Evolutionary conservation across 1,284 basidiomycete species (phyloP).

Genomic region (Moesziomyces parantarcticus): DNA sequence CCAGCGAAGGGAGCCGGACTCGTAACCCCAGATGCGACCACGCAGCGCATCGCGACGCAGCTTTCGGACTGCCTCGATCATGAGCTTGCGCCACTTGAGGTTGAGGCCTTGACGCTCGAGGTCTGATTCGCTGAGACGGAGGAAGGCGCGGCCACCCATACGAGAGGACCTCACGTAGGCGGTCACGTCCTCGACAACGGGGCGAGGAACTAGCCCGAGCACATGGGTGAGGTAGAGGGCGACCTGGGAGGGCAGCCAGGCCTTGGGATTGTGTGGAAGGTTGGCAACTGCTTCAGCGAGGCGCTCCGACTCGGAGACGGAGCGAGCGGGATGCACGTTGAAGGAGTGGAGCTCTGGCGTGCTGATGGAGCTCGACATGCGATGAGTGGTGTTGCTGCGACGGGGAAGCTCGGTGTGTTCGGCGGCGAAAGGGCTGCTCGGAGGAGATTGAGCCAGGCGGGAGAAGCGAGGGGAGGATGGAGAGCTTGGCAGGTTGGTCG

Average conservation of each 20-base stretch:
- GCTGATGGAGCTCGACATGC: slow-evolving; percentile 29
- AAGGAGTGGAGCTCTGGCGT: slow-evolving; percentile 15
- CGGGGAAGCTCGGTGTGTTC: slow-evolving; percentile 16
- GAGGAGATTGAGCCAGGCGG: slow-evolving; percentile 5
- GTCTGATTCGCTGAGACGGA: slow-evolving; percentile 56
- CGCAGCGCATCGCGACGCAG: slow-evolving; percentile 54
- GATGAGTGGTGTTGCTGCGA: slow-evolving; percentile 28
- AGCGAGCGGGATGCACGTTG: slow-evolving; percentile 11
- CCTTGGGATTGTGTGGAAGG: slow-evolving; percentile 55
- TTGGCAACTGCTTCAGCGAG: slow-evolving; percentile 40
- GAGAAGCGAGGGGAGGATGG: slow-evolving; percentile 25
- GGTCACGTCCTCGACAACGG: slow-evolving; percentile 60
- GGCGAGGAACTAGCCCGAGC: slow-evolving; percentile 57
- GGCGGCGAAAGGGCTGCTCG: slow-evolving; percentile 4
- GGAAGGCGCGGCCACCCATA: slow-evolving; percentile 60
- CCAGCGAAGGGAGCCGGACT: slow-evolving; percentile 39
- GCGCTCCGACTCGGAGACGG: slow-evolving; percentile 26
- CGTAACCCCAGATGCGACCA: slow-evolving; percentile 59
- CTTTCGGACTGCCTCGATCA: slow-evolving; percentile 59
- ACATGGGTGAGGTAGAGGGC: slow-evolving; percentile 61
- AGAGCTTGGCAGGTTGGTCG: slow-evolving; percentile 9
- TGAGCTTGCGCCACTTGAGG: slow-evolving; percentile 57
- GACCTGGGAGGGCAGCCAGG: slow-evolving; percentile 60
- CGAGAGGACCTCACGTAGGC: slow-evolving; percentile 51
- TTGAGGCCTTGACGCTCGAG: slow-evolving; percentile 58